Evolutionary conservation across 371 early-diverging fungal genomes (phyloP), one percentile per base, ranked within the genome.

Genomic region (Syncephalis plumigaleata): DNA sequence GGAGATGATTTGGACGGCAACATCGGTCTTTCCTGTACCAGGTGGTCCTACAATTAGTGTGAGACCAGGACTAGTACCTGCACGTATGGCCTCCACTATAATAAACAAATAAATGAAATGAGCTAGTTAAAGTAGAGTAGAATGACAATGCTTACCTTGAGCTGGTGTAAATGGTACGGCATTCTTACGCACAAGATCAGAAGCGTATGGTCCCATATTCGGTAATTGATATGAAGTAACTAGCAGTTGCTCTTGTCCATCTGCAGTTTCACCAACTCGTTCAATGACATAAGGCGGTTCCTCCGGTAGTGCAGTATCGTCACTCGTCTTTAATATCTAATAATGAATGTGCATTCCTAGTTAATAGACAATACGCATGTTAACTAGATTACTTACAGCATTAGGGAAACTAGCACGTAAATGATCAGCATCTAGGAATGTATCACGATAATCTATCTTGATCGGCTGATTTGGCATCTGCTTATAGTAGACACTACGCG

Each of bases 11-110:
- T 97, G 96, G 1, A 91, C 98, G 1, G 95, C 91, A 3, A 91
- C 86, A 57, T 91, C 91, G 0, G 96, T 93, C 59, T 96, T 96
- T 36, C 97, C 98, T 8, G 96, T 87, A 31, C 91, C 97, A 2
- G 97, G 95, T 40, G 94, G 92, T 36, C 98, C 98, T 5, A 88
- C 89, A 1, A 94, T 70, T 65, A 97, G 56, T 1, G 93, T 89
- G 36, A 94, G 61, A 0, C 97, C 97, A 15, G 71, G 75, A 39
- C 71, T 77, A 42, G 75, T 68, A 31, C 91, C 94, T 11, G 92
- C 69, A 42, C 66, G 70, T 48, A 97, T 90, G 0, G 95, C 87
- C 38, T 79, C 77, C 16, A 80, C 86, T 63, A 31, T 7, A 31
- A 7, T 31, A n/a, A 31, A 7, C 11, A 4, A 31, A 31, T 31